phyloP scores from a whole-genome alignment of 2,329 filamentous ascomycete species.

The Arthroderma sp. region DNA sequence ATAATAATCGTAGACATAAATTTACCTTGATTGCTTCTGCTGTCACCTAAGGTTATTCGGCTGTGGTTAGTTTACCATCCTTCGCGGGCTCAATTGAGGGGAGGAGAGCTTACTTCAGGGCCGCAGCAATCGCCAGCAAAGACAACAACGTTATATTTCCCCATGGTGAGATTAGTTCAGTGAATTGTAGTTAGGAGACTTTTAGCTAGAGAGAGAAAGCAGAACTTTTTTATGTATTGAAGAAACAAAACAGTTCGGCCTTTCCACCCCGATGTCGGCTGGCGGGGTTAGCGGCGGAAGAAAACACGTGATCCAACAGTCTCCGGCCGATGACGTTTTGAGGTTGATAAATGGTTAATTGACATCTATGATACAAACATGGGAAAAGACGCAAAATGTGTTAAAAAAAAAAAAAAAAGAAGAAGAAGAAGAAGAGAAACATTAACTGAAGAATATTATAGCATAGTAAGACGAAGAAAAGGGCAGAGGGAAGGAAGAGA shows the following conservation, averaged over 20 bases:
- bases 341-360: no score
- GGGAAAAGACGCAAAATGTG: no score
- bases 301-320: not conserved
- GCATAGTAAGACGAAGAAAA: not conserved
- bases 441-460: not conserved
- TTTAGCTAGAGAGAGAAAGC: no score
- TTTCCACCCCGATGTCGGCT: not conserved
- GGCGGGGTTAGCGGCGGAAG: not conserved
- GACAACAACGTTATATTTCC: slow-evolving; percentile 58
- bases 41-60: slow-evolving; percentile 46
- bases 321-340: not conserved
- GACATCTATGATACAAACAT: no score
- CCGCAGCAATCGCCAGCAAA: slow-evolving; percentile 76
- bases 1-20: not conserved
- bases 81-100: slow-evolving; percentile 9
- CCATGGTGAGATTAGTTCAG: slow-evolving; percentile 5
- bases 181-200: no score
- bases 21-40: slow-evolving; percentile 72
- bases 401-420: not conserved
- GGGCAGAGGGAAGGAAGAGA: not conserved
- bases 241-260: no score
- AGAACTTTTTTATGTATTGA: no score
- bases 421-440: not conserved
- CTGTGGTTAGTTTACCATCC: slow-evolving; percentile 9
- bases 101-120: slow-evolving; percentile 36